Evolutionary conservation across 75 land plant genomes (phyloP), one percentile per base, ranked within the genome.

Genomic region (Pseudotsuga menziesii): DNA sequence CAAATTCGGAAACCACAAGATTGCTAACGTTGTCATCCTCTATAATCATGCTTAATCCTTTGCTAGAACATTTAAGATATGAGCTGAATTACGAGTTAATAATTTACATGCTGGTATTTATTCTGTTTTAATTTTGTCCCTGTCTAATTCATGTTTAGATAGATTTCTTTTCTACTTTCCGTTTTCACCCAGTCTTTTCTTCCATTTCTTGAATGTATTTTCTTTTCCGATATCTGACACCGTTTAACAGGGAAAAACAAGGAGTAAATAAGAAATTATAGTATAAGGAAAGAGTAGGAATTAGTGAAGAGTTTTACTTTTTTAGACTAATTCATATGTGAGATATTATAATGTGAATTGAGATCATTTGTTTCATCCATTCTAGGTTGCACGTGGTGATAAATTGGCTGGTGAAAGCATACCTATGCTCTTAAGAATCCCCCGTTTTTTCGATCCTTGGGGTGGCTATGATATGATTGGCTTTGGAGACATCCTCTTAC

Each of bases 401-500:
- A 88, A 84, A 26, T 84, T 81, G 76, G 92, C 90, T 76, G 97
- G 97, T 82, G 95, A 94, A 81, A 73, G 87, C 13, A 92, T 94
- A 66, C 97, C 97, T 16, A 94, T 94, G 97, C 88, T 94, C 62
- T 79, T 94, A 73, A 92, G 88, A 84, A 74, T 92, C 32, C 97
- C 97, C 61, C 83, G 89, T n/a, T 60, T 92, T 75, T 82, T 78
- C 66, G 97, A 94, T 74, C 93, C 95, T 22, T 94, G 96, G 95
- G 93, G 91, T 71, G 95, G 95, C 35, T 90, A 90, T 83, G 82
- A 89, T 81, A 92, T 94, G 91, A 85, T 94, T 83, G 97, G 97
- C 54, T 96, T 96, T 92, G 99, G 99, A 20, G 99, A 96, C 73
- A 96, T 96, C 74, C 89, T 96, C 58, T 79, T 96, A 41, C 99